These are phyloP conservation scores for Mycosphaerelloides madeirae DNA, from an alignment of 2,329 filamentous ascomycete species.

Conservation along the genomic window DNA sequence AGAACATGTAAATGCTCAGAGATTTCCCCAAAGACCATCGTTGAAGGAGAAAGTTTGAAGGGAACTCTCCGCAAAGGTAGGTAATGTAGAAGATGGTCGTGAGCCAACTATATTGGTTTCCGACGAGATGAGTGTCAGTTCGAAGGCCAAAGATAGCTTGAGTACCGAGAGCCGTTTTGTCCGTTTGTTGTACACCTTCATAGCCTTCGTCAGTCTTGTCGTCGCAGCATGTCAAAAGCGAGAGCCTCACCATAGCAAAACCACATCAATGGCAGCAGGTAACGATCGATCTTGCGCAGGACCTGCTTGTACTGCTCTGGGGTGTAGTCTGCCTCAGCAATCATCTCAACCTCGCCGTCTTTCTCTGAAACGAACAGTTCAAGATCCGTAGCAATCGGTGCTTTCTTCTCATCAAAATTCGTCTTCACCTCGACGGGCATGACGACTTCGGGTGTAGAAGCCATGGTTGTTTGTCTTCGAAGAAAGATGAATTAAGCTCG, in stretches of 20 bases:
- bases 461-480: neutral
- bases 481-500: neutral
- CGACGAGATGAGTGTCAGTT: slow-evolving; percentile 39
- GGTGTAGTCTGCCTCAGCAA: slow-evolving; percentile 25
- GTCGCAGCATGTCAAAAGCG: no score
- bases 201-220: no score
- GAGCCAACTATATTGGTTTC: slow-evolving; percentile 39
- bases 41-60: slow-evolving; percentile 33
- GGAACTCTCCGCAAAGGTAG: slow-evolving; percentile 37
- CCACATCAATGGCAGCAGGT: slow-evolving; percentile 45
- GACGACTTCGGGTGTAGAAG: slow-evolving; percentile 2
- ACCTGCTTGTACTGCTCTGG: slow-evolving; percentile 26
- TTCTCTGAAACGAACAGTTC: slow-evolving; percentile 10
- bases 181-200: slow-evolving; percentile 43
- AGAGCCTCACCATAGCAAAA: slow-evolving; percentile 37
- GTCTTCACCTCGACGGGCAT: slow-evolving; percentile 1
- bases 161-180: slow-evolving; percentile 39
- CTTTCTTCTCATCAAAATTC: slow-evolving; percentile 12
- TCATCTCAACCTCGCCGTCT: slow-evolving; percentile 15
- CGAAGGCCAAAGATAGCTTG: slow-evolving; percentile 49
- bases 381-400: slow-evolving; percentile 7
- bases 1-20: slow-evolving; percentile 35
- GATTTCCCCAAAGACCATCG: slow-evolving; percentile 35
- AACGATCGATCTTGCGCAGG: slow-evolving; percentile 34
- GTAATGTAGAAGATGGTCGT: slow-evolving; percentile 43